A percentile compares a stretch with the other conserved stretches of the same genome.
Conservation (phyloP, 768 basidiomycete species). For the Lyophyllum shimeji region DNA sequence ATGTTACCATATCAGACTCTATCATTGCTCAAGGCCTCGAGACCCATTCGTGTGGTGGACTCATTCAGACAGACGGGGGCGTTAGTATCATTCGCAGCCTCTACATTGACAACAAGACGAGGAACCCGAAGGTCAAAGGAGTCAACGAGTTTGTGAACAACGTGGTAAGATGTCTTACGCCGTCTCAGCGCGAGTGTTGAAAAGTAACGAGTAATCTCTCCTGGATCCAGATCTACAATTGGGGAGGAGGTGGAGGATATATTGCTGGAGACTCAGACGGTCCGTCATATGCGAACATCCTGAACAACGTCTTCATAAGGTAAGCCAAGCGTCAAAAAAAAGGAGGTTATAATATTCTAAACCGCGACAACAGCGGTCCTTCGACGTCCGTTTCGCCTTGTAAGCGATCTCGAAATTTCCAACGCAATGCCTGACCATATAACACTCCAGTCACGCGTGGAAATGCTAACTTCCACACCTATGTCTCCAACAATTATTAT, state of each 20-base stretch:
- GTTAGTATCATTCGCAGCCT: slow-evolving; percentile 34
- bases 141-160: slow-evolving; percentile 37
- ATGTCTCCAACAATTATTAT: slow-evolving; percentile 33
- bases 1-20: slow-evolving; percentile 34
- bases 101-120: slow-evolving; percentile 37
- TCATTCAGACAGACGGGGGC: slow-evolving; percentile 35
- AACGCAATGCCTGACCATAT: background rate
- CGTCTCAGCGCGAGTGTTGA: background rate
- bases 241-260: slow-evolving; percentile 34
- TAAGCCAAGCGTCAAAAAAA: background rate
- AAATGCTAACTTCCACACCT: slow-evolving; percentile 36
- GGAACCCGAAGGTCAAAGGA: slow-evolving; percentile 37
- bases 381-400: slow-evolving; percentile 29
- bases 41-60: slow-evolving; percentile 35
- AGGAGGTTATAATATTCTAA: background rate
- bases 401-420: slow-evolving; percentile 6
- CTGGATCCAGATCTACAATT: slow-evolving; percentile 28
- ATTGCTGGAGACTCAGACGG: slow-evolving; percentile 37
- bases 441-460: slow-evolving; percentile 28
- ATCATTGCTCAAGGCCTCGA: slow-evolving; percentile 37
- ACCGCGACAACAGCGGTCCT: slow-evolving; percentile 23
- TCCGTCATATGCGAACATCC: slow-evolving; percentile 31
- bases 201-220: background rate
- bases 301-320: slow-evolving; percentile 36
- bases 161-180: slow-evolving; percentile 22